Evolutionary conservation across 495 filamentous ascomycete genomes (phyloP).

Genomic region (Penicillium pancosmium): DNA sequence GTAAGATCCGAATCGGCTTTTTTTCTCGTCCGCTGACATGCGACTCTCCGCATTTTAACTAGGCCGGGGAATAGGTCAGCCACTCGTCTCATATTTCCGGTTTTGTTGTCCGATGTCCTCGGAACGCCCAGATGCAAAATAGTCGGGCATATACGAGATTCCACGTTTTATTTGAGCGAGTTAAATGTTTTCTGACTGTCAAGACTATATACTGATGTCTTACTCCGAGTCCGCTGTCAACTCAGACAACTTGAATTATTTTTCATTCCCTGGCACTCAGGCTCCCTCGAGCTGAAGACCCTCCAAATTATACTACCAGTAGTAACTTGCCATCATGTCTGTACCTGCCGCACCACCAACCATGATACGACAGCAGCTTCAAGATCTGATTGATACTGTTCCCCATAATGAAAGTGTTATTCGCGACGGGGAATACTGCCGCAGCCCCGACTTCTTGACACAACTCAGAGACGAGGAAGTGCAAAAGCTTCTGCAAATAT

Average conservation of each 20-base stretch:
- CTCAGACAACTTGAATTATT: too few relatives aligned
- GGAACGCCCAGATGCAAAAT: not conserved
- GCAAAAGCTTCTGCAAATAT: not conserved
- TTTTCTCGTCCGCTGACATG: not conserved
- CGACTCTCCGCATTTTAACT: not conserved
- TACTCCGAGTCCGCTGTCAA: too few relatives aligned
- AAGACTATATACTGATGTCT: too few relatives aligned
- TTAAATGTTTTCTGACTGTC: too few relatives aligned
- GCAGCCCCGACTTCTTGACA: not conserved
- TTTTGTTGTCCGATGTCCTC: not conserved
- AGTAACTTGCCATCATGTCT: not conserved
- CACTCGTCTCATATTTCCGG: not conserved
- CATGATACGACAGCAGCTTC: not conserved
- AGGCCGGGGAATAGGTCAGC: not conserved
- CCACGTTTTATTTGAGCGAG: not conserved
- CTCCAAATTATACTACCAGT: not conserved
- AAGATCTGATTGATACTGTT: not conserved
- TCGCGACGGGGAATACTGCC: conserved; percentile 1
- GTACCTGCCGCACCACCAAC: not conserved
- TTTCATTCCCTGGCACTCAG: too few relatives aligned
- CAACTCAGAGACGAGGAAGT: conserved; percentile 1
- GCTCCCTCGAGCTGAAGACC: too few relatives aligned
- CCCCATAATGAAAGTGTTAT: conserved; percentile 1
- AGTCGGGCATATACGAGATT: not conserved
- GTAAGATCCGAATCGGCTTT: not conserved